Conservation (phyloP, 2,329 filamentous ascomycete species). For the Rasamsonia emersonii region DNA sequence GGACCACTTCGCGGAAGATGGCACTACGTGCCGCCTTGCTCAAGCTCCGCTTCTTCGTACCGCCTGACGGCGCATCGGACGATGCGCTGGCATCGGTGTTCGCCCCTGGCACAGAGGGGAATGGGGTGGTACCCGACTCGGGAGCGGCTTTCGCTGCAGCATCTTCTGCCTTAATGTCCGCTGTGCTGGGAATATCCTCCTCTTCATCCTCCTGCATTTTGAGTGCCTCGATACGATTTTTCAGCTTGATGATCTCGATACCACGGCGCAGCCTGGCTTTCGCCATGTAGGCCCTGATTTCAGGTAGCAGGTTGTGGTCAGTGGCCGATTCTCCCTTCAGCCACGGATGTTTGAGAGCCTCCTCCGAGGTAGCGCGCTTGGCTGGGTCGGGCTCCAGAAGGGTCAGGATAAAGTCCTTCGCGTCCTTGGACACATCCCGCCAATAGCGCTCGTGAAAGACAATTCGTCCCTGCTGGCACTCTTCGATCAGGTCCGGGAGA, state of each 20-base stretch:
- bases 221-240: conserved; percentile 89
- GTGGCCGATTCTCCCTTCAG: conserved; percentile 83
- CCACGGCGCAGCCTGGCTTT: conserved; percentile 84
- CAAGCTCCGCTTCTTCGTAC: conserved; percentile 44
- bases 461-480: conserved; percentile 75
- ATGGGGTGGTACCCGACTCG: conserved; percentile 16
- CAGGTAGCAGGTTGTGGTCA: conserved; percentile 93
- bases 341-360: conserved; percentile 77
- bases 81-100: conserved; percentile 8
- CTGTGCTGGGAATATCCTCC: conserved; percentile 53
- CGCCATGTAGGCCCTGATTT: conserved; percentile 90
- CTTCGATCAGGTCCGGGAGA: conserved; percentile 83
- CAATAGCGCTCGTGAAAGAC: conserved; percentile 97
- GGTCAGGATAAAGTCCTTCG: conserved; percentile 83
- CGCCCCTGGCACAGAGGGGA: conserved; percentile 15
- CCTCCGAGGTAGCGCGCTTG: conserved; percentile 67
- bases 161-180: conserved; percentile 53
- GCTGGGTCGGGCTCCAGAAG: conserved; percentile 72
- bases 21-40: conserved; percentile 55
- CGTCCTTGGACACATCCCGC: conserved; percentile 92
- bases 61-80: conserved; percentile 15
- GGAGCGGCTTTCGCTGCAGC: conserved; percentile 35
- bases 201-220: conserved; percentile 88
- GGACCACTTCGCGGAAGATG: conserved; percentile 94
- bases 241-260: conserved; percentile 91